Evolutionary conservation across 257 asterid genomes (phyloP).

Genomic region (Sherardia arvensis): DNA sequence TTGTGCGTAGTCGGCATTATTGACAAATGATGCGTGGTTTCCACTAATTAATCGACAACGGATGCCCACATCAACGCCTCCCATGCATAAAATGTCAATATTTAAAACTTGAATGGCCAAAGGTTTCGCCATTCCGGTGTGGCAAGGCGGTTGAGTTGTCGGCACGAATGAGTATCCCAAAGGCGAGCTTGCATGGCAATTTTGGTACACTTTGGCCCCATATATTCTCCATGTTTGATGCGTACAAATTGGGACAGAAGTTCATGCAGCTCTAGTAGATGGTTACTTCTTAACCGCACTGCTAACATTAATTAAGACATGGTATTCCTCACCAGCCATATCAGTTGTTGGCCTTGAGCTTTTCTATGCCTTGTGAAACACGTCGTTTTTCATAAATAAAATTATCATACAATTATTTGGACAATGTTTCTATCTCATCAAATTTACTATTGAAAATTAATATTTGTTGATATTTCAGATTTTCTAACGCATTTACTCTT

Average conservation of each 20-base stretch:
- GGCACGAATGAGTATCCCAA: conserved; percentile 15
- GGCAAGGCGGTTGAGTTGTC: conserved; percentile 24
- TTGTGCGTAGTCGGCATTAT: conserved; percentile 10
- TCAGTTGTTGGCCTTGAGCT: no score
- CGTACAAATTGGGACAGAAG: conserved; percentile 3
- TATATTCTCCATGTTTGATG: conserved; percentile 22
- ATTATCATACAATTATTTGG: no score
- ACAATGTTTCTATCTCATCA: no score
- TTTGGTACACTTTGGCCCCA: conserved; percentile 19
- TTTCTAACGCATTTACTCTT: no score
- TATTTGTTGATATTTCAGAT: no score
- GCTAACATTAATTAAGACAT: no score
- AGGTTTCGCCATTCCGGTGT: conserved; percentile 2
- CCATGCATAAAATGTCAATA: neutral
- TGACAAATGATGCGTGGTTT: conserved; percentile 11
- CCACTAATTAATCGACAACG: neutral
- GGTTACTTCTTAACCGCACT: no score
- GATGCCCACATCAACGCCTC: neutral
- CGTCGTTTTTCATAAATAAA: no score
- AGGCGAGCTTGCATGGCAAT: conserved; percentile 22
- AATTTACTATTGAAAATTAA: no score
- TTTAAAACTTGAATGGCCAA: no score
- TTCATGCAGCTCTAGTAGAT: neutral
- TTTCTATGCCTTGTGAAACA: no score
- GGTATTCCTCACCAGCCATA: no score